Conservation (phyloP, 306 rosid species). For the Trifolium fragiferum region DNA sequence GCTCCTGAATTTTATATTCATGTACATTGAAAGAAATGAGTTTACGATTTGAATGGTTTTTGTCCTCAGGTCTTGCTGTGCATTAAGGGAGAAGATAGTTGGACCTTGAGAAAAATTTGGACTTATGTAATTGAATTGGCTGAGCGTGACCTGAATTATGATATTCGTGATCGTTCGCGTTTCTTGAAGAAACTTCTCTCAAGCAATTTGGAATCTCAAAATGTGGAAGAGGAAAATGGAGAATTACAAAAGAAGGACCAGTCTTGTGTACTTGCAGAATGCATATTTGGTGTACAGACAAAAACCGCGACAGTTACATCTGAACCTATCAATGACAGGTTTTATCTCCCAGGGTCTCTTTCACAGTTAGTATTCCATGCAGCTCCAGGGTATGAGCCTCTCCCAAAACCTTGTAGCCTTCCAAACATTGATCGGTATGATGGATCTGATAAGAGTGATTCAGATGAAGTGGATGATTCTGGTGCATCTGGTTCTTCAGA, state of each 20-base stretch:
- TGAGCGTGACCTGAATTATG: constrained; percentile 75
- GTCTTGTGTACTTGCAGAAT: constrained; percentile 60
- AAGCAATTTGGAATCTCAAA: constrained; percentile 57
- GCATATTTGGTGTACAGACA: constrained; percentile 61
- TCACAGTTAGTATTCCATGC: constrained; percentile 97
- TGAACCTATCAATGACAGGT: constrained; percentile 65
- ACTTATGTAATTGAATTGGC: constrained; percentile 83
- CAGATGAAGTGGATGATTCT: constrained; percentile 58
- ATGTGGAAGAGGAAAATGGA: constrained; percentile 46
- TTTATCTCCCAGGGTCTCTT: constrained; percentile 97
- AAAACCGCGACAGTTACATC: constrained; percentile 49
- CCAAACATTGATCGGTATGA: constrained; percentile 40
- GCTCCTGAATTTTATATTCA: constrained; percentile 31
- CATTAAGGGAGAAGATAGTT: constrained; percentile 60
- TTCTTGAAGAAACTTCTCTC: constrained; percentile 66
- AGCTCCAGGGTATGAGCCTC: constrained; percentile 99
- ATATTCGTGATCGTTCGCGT: constrained; percentile 87
- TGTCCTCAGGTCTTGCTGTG: constrained; percentile 64
- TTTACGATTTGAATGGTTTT: constrained; percentile 41
- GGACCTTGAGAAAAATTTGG: constrained; percentile 56
- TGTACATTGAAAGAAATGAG: constrained; percentile 8
- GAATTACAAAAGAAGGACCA: constrained; percentile 50
- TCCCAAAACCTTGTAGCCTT: constrained; percentile 90
- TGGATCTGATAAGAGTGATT: constrained; percentile 49
- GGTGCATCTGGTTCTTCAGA: constrained; percentile 69